Percentiles rank a stretch among this genome's conserved stretches.
Conservation (phyloP, 2,329 filamentous ascomycete genomes). For the Scedosporium minutisporum region DNA sequence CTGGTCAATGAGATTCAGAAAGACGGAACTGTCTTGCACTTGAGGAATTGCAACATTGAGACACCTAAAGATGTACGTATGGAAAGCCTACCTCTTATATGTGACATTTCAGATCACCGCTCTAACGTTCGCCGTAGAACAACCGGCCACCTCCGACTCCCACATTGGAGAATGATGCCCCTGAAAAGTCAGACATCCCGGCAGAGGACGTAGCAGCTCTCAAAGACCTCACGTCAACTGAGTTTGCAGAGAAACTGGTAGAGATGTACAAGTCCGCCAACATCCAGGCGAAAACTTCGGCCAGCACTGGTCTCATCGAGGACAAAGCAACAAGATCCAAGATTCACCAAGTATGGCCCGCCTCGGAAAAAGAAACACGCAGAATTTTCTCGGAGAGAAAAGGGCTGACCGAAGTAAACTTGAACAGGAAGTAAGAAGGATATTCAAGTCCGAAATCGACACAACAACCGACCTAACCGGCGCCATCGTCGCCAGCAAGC, state of each 20-base stretch:
- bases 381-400: background rate
- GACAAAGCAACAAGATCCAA: constrained; percentile 36
- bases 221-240: constrained; percentile 26
- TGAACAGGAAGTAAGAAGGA: constrained; percentile 53
- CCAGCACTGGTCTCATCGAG: constrained; percentile 30
- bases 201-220: constrained; percentile 25
- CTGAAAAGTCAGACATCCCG: constrained; percentile 17
- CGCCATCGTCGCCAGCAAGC: constrained; percentile 54
- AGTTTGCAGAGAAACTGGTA: constrained; percentile 30
- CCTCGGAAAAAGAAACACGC: too few species aligned
- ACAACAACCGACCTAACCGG: constrained; percentile 52
- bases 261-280: constrained; percentile 28
- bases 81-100: background rate
- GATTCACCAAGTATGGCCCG: constrained; percentile 34
- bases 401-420: background rate
- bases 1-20: constrained; percentile 80
- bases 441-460: constrained; percentile 71
- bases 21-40: constrained; percentile 65
- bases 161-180: constrained; percentile 16
- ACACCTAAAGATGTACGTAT: constrained; percentile 8
- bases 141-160: constrained; percentile 1
- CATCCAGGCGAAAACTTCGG: constrained; percentile 18
- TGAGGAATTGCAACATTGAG: constrained; percentile 28
- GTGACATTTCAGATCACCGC: background rate
- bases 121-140: background rate